Base-by-base conservation (phyloP, 768 basidiomycete genomes). In the Clavulina sp. region DNA sequence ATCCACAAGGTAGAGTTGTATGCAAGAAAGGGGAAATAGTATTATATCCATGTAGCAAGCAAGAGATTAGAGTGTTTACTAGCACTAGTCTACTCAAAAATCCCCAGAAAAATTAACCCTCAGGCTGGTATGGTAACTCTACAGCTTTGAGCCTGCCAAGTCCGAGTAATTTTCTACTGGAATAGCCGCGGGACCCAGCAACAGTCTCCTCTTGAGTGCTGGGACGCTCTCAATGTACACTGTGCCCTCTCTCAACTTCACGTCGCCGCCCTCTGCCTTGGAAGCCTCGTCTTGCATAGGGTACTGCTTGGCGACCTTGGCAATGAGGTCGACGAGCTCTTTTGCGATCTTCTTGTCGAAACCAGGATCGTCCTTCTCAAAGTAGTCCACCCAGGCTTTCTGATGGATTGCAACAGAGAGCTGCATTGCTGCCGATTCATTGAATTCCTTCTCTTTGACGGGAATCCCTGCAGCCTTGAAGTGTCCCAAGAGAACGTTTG, bases 151-250 rank as follows among this genome's bases (percentile, higher is more conserved):
- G 7, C 5, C 53, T 29, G 40, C 53, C 18, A 56, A 30, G 34
- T 56, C 55, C 28, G 24, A 46, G 48, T 56, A 56, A 26, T 49
- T 49, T 31, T 55, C 79, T 57, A 88, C 67, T 2, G 86, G 78
- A 34, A 70, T 70, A n/a, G 82, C 74, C 55, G 72, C 71, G 26
- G 70, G 69, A 3, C 81, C 73, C 18, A 70, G 63, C 38, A 63
- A 60, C 48, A 92, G 64, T 5, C 69, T 63, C 28, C 72, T 70
- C 64, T 76, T 86, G 71, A 89, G 89, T 26, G 63, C 65, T 53
- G 73, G 68, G 30, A 77, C 61, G 59, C 88, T 80, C 52, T 80
- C 64, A 51, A 93, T 75, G 57, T 73, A 74, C 5, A 73, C 73
- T 4, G 75, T 81, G 28, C 70, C 70, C 3, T 66, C 65, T 50